These are phyloP conservation scores for Aspergillus flavus DNA, from an alignment of 2,329 filamentous ascomycete genomes.

Conservation along the genomic window DNA sequence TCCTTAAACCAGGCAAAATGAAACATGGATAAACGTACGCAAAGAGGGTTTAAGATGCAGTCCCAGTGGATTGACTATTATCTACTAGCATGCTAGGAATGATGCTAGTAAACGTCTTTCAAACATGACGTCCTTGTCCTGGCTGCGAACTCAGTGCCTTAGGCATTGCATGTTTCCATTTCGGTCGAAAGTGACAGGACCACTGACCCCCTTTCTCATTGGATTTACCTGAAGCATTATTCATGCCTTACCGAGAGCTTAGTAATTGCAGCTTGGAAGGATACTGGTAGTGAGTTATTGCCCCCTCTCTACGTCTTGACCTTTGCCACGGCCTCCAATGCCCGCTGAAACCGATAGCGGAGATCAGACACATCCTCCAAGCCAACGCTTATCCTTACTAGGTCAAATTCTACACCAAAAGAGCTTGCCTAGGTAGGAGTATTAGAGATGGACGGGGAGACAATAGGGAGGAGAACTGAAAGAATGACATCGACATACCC, in stretches of 20 bases:
- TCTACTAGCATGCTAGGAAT: too few species aligned
- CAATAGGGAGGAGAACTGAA: background rate
- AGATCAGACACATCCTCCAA: slow-evolving; percentile 76
- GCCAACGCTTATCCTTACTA: slow-evolving; percentile 87
- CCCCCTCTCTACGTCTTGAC: slow-evolving; percentile 46
- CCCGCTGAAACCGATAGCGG: slow-evolving; percentile 64
- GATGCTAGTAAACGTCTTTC: too few species aligned
- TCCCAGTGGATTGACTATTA: background rate
- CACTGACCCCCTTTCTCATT: too few species aligned
- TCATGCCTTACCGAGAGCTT: background rate
- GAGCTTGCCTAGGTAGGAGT: slow-evolving; percentile 59
- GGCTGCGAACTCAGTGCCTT: too few species aligned
- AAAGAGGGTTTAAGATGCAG: background rate
- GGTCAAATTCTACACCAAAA: slow-evolving; percentile 77
- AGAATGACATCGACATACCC: slow-evolving; percentile 56
- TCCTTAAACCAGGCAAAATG: background rate
- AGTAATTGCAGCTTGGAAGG: slow-evolving; percentile 32
- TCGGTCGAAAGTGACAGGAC: too few species aligned
- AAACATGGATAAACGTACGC: background rate
- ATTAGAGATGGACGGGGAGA: background rate
- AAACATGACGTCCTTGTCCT: too few species aligned
- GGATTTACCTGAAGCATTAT: background rate
- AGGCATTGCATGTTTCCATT: too few species aligned
- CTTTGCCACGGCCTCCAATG: slow-evolving; percentile 62
- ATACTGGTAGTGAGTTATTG: slow-evolving; percentile 47